Conservation (phyloP, 2,329 filamentous ascomycete species). For the Taxawa tesnikishii region DNA sequence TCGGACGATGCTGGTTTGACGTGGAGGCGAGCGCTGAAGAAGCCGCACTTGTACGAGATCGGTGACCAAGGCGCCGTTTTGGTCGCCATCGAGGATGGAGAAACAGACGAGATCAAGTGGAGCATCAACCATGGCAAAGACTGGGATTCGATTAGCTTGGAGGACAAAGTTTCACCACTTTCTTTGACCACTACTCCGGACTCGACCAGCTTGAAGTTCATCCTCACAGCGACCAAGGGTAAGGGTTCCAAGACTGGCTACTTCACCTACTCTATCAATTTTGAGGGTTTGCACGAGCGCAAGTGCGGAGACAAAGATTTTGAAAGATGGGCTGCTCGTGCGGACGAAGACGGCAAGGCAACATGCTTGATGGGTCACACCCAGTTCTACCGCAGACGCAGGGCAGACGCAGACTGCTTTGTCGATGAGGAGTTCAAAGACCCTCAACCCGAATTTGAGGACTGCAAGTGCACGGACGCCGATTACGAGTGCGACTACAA, state of each 20-base stretch:
- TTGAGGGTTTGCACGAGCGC: slow-evolving; percentile 64
- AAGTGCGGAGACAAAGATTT: slow-evolving; percentile 69
- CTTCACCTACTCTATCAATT: slow-evolving; percentile 61
- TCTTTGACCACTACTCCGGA: slow-evolving; percentile 81
- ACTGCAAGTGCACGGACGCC: slow-evolving; percentile 67
- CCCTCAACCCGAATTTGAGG: slow-evolving; percentile 53
- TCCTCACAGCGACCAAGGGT: slow-evolving; percentile 55
- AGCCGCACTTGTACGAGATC: slow-evolving; percentile 91
- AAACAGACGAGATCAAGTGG: slow-evolving; percentile 56
- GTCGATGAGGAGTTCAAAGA: slow-evolving; percentile 77
- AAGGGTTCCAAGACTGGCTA: slow-evolving; percentile 41
- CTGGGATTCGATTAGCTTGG: slow-evolving; percentile 64
- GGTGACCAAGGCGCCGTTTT: slow-evolving; percentile 86
- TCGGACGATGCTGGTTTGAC: slow-evolving; percentile 83
- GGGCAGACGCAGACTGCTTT: slow-evolving; percentile 81
- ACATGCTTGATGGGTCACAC: slow-evolving; percentile 94
- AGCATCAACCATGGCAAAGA: slow-evolving; percentile 81
- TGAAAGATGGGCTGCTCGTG: slow-evolving; percentile 77
- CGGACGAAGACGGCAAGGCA: slow-evolving; percentile 66
- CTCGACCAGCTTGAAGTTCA: slow-evolving; percentile 83
- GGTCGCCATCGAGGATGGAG: slow-evolving; percentile 63
- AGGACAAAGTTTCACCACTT: slow-evolving; percentile 56
- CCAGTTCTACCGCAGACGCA: slow-evolving; percentile 74
- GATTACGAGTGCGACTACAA: slow-evolving; percentile 98
- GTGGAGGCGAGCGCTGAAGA: slow-evolving; percentile 64